Percentiles rank a stretch among this genome's conserved stretches.
Evolutionary conservation across 805 yeast genomes (phyloP).

Genomic region (Metschnikowia anglica): DNA sequence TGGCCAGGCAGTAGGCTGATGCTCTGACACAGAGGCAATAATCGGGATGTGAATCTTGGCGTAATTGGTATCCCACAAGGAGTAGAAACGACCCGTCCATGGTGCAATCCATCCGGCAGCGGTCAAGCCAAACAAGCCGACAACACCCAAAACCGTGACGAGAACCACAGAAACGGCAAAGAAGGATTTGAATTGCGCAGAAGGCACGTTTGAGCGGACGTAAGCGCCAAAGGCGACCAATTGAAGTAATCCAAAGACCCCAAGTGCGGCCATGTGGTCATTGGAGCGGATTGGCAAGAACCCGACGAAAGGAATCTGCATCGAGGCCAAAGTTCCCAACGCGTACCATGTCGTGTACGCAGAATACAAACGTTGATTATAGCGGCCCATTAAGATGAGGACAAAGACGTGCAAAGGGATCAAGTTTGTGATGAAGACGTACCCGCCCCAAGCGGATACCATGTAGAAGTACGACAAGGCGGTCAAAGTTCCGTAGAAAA

Average conservation of each 20-base stretch:
- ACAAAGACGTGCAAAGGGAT: conserved; percentile 94
- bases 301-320: conserved; percentile 99
- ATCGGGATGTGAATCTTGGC: conserved; percentile 98
- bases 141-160: conserved; percentile 61
- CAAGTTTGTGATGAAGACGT: conserved; percentile 96
- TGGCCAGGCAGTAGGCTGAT: conserved; percentile 99
- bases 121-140: conserved; percentile 75
- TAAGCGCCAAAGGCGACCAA: conserved; percentile 84
- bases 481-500: conserved; percentile 76
- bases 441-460: conserved; percentile 99
- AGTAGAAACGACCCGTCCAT: conserved; percentile 99
- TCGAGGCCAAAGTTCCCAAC: conserved; percentile 94
- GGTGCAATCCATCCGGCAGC: conserved; percentile 95
- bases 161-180: conserved; percentile 57
- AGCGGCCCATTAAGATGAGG: conserved; percentile 90
- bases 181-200: conserved; percentile 69
- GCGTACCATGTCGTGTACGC: conserved; percentile 97
- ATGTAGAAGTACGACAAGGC: conserved; percentile 93
- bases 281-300: conserved; percentile 94
- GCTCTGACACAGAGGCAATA: conserved; percentile 98
- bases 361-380: conserved; percentile 75
- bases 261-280: conserved; percentile 98
- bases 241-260: conserved; percentile 94
- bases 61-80: conserved; percentile 96
- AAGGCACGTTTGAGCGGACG: conserved; percentile 69